Evolutionary conservation across 129 eudicot genomes (phyloP).

Genomic region (Calendula officinalis): DNA sequence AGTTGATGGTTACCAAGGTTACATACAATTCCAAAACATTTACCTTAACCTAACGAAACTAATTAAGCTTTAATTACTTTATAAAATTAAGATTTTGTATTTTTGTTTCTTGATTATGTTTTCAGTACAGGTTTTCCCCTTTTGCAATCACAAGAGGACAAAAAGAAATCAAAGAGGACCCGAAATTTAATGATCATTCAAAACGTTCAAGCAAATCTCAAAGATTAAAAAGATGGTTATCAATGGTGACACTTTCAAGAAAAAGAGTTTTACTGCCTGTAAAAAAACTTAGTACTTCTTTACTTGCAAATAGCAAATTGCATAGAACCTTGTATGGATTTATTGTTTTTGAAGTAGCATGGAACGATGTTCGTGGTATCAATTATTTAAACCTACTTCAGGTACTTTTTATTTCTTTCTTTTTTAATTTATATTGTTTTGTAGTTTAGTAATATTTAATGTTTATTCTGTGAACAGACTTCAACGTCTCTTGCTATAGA

Average conservation of each 20-base stretch:
- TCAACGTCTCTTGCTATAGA: constrained; percentile 90
- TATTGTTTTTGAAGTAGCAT: constrained; percentile 80
- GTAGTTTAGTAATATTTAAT: background rate
- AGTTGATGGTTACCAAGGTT: constrained; percentile 97
- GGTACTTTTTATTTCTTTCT: constrained; percentile 37
- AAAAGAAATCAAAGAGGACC: constrained; percentile 51
- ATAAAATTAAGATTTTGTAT: background rate
- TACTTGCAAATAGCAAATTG: constrained; percentile 69
- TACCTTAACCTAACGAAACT: constrained; percentile 1
- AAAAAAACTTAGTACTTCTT: constrained; percentile 62
- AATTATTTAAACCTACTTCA: constrained; percentile 88
- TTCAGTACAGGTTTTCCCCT: constrained; percentile 96
- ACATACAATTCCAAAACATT: constrained; percentile 26
- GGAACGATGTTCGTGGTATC: constrained; percentile 89
- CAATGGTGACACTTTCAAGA: constrained; percentile 58
- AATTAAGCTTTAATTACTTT: background rate
- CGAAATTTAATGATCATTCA: constrained; percentile 37
- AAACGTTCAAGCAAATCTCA: constrained; percentile 34
- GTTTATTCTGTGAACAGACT: constrained; percentile 50
- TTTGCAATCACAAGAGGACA: constrained; percentile 75
- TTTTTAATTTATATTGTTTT: constrained; percentile 1
- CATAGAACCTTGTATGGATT: constrained; percentile 88
- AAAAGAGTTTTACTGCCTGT: constrained; percentile 86
- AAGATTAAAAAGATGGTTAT: constrained; percentile 57
- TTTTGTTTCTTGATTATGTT: constrained; percentile 6